Evolutionary conservation across 371 early-diverging fungal species (phyloP).

Genomic region (Haplosporangium sp.): DNA sequence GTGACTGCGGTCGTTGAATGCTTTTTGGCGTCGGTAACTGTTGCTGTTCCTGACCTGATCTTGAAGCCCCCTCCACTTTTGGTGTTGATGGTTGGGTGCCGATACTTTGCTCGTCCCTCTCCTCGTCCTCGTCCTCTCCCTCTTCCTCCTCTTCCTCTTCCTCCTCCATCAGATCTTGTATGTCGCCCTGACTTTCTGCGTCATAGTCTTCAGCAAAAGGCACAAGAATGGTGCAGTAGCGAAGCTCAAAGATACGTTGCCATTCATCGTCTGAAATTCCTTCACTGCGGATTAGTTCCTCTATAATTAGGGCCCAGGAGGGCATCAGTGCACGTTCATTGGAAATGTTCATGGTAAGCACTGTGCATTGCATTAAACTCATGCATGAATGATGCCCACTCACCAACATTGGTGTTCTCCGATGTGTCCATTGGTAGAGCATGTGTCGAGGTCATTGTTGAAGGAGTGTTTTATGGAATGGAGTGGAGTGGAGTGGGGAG

Average conservation of each 20-base stretch:
- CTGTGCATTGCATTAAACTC: no score
- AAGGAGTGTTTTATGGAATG: no score
- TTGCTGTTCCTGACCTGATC: not conserved
- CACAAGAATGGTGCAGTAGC: conserved; percentile 49
- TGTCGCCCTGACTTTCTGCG: not conserved
- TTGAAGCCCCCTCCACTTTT: not conserved
- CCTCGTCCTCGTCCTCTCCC: not conserved
- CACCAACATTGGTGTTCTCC: no score
- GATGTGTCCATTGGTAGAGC: no score
- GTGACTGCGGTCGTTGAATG: not conserved
- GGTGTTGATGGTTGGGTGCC: not conserved
- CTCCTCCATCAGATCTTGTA: not conserved
- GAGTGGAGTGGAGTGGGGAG: no score
- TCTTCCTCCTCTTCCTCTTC: conserved; percentile 1
- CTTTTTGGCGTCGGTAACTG: conserved; percentile 5
- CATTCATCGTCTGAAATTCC: conserved; percentile 39
- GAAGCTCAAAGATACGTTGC: conserved; percentile 41
- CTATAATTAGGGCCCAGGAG: no score
- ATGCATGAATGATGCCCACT: no score
- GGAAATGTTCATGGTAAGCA: no score
- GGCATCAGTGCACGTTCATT: no score
- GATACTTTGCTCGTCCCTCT: not conserved
- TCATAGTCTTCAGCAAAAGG: conserved; percentile 19
- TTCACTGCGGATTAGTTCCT: conserved; percentile 2
- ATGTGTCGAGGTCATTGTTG: no score